These are phyloP conservation scores for Flaveria bidentis DNA, from an alignment of 129 eudicot genomes.

Conservation along the genomic window DNA sequence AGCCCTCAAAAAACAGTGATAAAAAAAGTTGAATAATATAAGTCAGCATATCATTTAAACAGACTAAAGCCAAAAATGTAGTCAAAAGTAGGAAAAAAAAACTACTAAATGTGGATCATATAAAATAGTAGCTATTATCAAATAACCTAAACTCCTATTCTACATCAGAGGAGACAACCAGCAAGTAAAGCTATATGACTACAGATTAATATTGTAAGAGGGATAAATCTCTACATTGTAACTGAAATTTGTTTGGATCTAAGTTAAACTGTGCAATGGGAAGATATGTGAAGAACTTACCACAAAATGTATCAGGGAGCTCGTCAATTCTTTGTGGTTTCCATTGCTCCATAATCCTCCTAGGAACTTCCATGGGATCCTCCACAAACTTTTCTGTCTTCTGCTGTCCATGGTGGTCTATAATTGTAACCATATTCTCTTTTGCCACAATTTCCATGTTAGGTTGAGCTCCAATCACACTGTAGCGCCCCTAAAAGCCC, in stretches of 20 bases:
- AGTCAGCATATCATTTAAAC: background rate
- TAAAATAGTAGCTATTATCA: no score
- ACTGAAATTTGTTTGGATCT: background rate
- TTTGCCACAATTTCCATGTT: slow-evolving; percentile 96
- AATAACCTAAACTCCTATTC: slow-evolving; percentile 15
- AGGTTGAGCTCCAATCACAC: slow-evolving; percentile 98
- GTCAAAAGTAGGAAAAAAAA: background rate
- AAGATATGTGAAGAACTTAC: slow-evolving; percentile 38
- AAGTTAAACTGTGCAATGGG: background rate
- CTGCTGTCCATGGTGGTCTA: slow-evolving; percentile 75
- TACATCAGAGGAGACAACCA: background rate
- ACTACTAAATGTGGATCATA: no score
- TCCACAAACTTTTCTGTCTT: slow-evolving; percentile 73
- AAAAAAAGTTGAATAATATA: background rate
- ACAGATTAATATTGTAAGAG: slow-evolving; percentile 8
- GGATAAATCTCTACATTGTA: background rate
- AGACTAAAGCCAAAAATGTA: slow-evolving; percentile 17
- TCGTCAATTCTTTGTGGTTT: slow-evolving; percentile 85
- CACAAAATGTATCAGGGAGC: slow-evolving; percentile 96
- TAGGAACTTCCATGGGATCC: slow-evolving; percentile 94
- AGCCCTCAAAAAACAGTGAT: background rate
- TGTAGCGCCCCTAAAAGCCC: slow-evolving; percentile 79
- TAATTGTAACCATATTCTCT: slow-evolving; percentile 77
- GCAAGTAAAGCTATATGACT: background rate
- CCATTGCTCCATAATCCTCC: slow-evolving; percentile 92